These are phyloP conservation scores for Pseudogymnoascus sp. DNA, from an alignment of 2,329 filamentous ascomycete genomes.

Conservation along the genomic window DNA sequence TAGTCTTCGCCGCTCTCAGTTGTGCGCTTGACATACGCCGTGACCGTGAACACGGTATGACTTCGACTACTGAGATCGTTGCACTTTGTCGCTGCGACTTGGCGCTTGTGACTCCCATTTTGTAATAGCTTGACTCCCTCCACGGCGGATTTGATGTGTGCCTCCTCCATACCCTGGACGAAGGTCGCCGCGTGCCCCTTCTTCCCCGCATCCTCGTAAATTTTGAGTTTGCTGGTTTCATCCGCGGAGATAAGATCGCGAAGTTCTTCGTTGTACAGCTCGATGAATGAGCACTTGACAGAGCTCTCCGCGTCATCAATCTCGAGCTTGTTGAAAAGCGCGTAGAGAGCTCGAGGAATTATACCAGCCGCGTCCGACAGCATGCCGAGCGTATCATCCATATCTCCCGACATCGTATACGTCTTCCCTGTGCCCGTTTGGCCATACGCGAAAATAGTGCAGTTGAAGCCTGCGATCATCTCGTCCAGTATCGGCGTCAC, in stretches of 20 bases:
- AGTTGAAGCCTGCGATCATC: conserved; percentile 94
- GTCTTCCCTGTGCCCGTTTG: conserved; percentile 98
- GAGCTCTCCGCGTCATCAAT: conserved; percentile 70
- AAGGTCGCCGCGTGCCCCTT: conserved; percentile 78
- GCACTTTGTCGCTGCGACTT: conserved; percentile 99
- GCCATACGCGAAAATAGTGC: conserved; percentile 96
- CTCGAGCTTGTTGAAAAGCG: conserved; percentile 79
- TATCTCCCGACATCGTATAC: conserved; percentile 98
- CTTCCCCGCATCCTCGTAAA: conserved; percentile 82
- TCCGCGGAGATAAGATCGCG: conserved; percentile 80
- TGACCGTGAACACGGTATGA: conserved; percentile 96
- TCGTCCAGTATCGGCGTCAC: conserved; percentile 89
- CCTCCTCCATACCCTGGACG: conserved; percentile 97
- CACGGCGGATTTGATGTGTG: conserved; percentile 75
- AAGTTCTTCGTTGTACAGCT: conserved; percentile 95
- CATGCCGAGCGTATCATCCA: conserved; percentile 77
- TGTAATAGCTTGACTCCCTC: conserved; percentile 86
- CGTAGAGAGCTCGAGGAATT: conserved; percentile 81
- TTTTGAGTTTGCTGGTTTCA: conserved; percentile 80
- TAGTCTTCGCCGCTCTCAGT: conserved; percentile 82
- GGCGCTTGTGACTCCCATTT: conserved; percentile 81
- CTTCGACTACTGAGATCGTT: conserved; percentile 95
- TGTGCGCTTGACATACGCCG: conserved; percentile 76
- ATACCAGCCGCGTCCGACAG: conserved; percentile 90
- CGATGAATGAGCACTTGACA: conserved; percentile 97